A percentile compares a stretch with the other conserved stretches of the same genome.
Evolutionary conservation across 139 green algal genomes (phyloP).

Genomic region (Ettlia oleoabundans): DNA sequence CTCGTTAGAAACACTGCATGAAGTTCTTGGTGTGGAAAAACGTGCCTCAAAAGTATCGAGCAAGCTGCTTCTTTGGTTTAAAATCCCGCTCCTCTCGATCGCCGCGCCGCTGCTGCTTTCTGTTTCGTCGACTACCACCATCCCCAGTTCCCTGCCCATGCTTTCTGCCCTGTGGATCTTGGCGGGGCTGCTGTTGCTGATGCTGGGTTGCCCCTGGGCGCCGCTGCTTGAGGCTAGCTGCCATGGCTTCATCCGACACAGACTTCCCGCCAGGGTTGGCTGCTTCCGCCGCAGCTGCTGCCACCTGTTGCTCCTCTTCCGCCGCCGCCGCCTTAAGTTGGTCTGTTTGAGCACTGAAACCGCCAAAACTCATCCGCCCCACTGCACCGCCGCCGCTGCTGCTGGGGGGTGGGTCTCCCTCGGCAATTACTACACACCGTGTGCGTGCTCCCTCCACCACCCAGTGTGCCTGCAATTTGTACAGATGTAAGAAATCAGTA

Average conservation of each 20-base stretch:
- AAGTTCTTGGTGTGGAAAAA: background rate
- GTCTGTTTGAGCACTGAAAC: conserved; percentile 6
- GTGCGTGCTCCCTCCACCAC: conserved; percentile 25
- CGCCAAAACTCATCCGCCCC: conserved; percentile 15
- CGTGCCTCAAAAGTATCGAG: background rate
- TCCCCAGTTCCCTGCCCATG: background rate
- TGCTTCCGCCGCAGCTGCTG: background rate
- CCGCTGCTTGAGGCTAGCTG: background rate
- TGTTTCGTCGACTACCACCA: background rate
- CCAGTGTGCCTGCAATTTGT: conserved; percentile 29
- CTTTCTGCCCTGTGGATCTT: too few species aligned
- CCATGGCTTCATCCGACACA: conserved; percentile 30
- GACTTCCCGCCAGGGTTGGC: background rate
- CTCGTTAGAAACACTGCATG: too few species aligned
- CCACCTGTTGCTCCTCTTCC: background rate
- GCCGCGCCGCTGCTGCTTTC: background rate
- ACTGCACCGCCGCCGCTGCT: background rate
- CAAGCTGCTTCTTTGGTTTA: background rate
- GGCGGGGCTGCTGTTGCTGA: background rate
- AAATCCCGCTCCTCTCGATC: background rate
- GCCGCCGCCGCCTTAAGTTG: background rate
- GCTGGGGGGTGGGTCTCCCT: conserved; percentile 12
- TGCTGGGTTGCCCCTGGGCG: background rate
- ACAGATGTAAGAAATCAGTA: too few species aligned
- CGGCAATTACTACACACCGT: conserved; percentile 16